These are phyloP conservation scores for Debaryomyces sp. DNA, from an alignment of 1,139 yeast species.

Conservation along the genomic window DNA sequence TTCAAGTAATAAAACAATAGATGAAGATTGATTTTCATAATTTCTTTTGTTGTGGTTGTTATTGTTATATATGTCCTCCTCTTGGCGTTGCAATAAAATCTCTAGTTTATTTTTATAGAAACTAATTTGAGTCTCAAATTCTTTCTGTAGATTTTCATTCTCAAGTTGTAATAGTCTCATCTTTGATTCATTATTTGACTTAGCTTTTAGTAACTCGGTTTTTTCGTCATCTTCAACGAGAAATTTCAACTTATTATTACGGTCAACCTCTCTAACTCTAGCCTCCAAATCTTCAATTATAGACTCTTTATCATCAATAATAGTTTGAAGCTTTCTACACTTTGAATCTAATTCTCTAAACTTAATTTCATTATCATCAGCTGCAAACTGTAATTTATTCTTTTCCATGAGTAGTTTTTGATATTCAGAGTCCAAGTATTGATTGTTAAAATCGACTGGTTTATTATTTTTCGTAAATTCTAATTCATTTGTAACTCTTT, in stretches of 20 bases:
- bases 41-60: background rate
- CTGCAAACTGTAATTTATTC: slow-evolving; percentile 16
- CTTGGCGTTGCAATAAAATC: slow-evolving; percentile 9
- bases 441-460: background rate
- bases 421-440: slow-evolving; percentile 17
- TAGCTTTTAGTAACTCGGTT: slow-evolving; percentile 31
- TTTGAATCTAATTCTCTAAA: slow-evolving; percentile 22
- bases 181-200: slow-evolving; percentile 35
- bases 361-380: slow-evolving; percentile 17
- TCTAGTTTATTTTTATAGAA: slow-evolving; percentile 29
- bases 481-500: slow-evolving; percentile 56
- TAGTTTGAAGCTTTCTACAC: slow-evolving; percentile 2
- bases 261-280: slow-evolving; percentile 27
- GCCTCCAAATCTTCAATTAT: slow-evolving; percentile 31
- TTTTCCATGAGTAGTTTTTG: slow-evolving; percentile 21
- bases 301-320: slow-evolving; percentile 34
- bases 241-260: slow-evolving; percentile 21
- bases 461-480: slow-evolving; percentile 62
- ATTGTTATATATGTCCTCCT: slow-evolving; percentile 6
- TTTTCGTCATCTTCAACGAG: slow-evolving; percentile 35
- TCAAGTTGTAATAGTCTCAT: slow-evolving; percentile 39
- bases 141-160: slow-evolving; percentile 33
- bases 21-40: slow-evolving; percentile 8
- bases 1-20: slow-evolving; percentile 34
- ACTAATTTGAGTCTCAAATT: slow-evolving; percentile 32